Evolutionary conservation across 495 filamentous ascomycete species (phyloP).

Genomic region (Lasiosphaeris hirsuta): DNA sequence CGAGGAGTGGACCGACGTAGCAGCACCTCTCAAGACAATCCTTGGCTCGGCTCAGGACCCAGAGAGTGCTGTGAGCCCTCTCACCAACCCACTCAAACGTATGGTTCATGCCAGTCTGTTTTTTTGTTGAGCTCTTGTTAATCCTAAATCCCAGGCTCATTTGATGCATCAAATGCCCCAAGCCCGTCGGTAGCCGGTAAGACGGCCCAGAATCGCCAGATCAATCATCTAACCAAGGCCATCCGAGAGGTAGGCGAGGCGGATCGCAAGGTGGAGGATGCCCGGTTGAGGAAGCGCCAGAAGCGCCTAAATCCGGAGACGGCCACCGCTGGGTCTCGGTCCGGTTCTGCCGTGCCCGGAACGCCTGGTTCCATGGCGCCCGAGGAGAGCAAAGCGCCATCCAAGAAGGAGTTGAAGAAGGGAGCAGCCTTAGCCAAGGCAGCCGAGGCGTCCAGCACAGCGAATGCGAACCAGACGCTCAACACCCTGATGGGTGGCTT

Average conservation of each 20-base stretch:
- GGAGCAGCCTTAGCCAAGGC: constrained; percentile 51
- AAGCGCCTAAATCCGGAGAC: constrained; percentile 45
- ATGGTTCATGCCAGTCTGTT: constrained; percentile 22
- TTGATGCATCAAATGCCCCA: constrained; percentile 19
- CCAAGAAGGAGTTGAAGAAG: constrained; percentile 61
- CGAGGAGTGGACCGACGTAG: constrained; percentile 17
- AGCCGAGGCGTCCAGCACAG: constrained; percentile 51
- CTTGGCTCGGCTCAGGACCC: constrained; percentile 29
- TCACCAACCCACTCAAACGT: constrained; percentile 60
- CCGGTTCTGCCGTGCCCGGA: constrained; percentile 46
- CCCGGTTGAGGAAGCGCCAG: constrained; percentile 44
- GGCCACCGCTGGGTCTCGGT: constrained; percentile 34
- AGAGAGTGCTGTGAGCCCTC: constrained; percentile 48
- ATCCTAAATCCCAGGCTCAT: constrained; percentile 20
- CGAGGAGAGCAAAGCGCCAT: constrained; percentile 46
- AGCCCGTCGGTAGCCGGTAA: constrained; percentile 21
- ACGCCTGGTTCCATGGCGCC: constrained; percentile 48
- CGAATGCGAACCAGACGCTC: constrained; percentile 54
- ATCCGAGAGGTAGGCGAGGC: constrained; percentile 33
- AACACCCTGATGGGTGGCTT: constrained; percentile 50
- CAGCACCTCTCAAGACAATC: constrained; percentile 15
- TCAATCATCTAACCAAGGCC: constrained; percentile 35
- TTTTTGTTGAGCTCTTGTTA: constrained; percentile 10
- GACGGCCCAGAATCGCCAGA: constrained; percentile 10
- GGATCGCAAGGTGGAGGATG: constrained; percentile 49